Evolutionary conservation across 768 basidiomycete genomes (phyloP).

Genomic region (Psilocybe subaeruginosa): DNA sequence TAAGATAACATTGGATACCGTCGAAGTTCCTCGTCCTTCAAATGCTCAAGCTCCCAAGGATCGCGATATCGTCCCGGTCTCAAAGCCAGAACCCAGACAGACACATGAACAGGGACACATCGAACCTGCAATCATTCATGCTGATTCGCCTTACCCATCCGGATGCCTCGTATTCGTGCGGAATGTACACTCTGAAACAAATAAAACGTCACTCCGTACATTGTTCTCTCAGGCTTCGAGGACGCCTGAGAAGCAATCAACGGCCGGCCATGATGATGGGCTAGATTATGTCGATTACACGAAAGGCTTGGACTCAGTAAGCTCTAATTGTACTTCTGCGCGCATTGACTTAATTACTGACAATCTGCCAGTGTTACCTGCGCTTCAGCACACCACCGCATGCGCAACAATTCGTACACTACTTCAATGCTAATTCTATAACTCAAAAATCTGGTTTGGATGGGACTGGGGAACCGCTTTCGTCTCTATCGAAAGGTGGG

Average conservation of each 20-base stretch:
- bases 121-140: constrained; percentile 13
- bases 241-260: neutral
- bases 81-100: neutral
- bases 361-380: constrained; percentile 61
- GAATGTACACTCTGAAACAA: constrained; percentile 73
- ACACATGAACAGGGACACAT: neutral
- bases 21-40: neutral
- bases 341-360: neutral
- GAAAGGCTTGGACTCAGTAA: constrained; percentile 75
- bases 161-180: constrained; percentile 73
- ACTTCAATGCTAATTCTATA: constrained; percentile 41
- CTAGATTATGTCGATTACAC: constrained; percentile 82
- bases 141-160: constrained; percentile 53
- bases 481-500: constrained; percentile 2
- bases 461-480: constrained; percentile 39
- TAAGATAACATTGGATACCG: neutral
- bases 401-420: constrained; percentile 43
- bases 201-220: constrained; percentile 75
- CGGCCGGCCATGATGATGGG: constrained; percentile 26
- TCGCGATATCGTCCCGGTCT: neutral
- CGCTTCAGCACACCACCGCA: constrained; percentile 61
- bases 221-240: constrained; percentile 42
- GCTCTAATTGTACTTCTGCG: constrained; percentile 3
- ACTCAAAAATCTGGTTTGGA: constrained; percentile 60
- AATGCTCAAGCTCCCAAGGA: neutral